Percentiles rank a stretch among this genome's conserved stretches.
These are phyloP conservation scores for Beauveria bassiana DNA, from an alignment of 2,329 filamentous ascomycete species.

Conservation along the genomic window DNA sequence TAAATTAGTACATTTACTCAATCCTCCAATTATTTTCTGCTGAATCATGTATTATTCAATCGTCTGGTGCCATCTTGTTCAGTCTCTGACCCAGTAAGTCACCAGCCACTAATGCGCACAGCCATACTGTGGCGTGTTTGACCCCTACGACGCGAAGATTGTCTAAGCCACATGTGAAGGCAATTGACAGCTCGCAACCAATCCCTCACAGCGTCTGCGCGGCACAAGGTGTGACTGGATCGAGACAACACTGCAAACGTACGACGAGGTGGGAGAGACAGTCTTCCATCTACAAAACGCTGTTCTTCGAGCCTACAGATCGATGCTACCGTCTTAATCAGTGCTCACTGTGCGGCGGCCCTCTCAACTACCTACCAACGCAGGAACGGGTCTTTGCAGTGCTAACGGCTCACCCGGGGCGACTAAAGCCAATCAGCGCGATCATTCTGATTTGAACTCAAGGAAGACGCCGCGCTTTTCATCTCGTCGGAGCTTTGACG, in stretches of 20 bases:
- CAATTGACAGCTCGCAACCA: slow-evolving; percentile 8
- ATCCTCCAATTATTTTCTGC: neutral
- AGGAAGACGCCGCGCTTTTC: neutral
- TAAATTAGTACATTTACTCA: neutral
- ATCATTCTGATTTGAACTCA: neutral
- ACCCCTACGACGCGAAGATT: slow-evolving; percentile 1
- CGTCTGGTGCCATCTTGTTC: neutral
- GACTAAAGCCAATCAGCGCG: neutral
- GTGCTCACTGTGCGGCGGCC: neutral
- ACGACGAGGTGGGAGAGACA: neutral
- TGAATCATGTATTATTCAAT: neutral
- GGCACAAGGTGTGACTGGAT: neutral
- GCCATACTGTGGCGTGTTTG: neutral
- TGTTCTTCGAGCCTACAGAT: neutral
- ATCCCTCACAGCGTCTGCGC: neutral
- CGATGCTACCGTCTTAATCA: neutral
- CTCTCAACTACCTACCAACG: neutral
- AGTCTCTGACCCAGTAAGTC: neutral
- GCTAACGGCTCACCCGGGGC: neutral
- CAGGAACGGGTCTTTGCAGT: neutral
- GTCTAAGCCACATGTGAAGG: slow-evolving; percentile 4
- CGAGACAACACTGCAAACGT: neutral
- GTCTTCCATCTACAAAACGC: neutral
- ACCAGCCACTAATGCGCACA: slow-evolving; percentile 8
- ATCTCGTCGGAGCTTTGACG: neutral